Evolutionary conservation across 1,139 yeast species (phyloP), one percentile per base, ranked within the genome.

Genomic region (Debaryomycetaceae sp.): DNA sequence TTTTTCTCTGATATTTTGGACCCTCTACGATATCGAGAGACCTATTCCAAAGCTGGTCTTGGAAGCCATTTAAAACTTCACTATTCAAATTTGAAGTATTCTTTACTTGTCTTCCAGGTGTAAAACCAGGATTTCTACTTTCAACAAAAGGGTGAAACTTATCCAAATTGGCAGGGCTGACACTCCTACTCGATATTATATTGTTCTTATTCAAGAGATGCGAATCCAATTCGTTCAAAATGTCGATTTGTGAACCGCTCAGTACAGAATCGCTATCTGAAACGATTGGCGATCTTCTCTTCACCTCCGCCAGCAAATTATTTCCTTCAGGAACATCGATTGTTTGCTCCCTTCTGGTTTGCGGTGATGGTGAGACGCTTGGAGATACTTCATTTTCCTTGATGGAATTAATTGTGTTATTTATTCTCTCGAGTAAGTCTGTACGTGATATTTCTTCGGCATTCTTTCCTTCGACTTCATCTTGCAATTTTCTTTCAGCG

Each of bases 171-270:
- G 31, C 31, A 27, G 31, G 31, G 11, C 31, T 27, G 11, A 27
- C 31, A 27, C 31, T 27, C 4, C 31, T 27, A 27, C 31, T 27
- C 11, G 11, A 8, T 27, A 8, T 11, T 8, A 11, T 27, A 13
- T 27, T 37, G 17, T 34, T 31, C 22, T 40, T 40, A 23, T 34
- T 34, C 13, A 39, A 22, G 5, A 39, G 11, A 34, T 39, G 45
- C 1, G 63, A 54, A 40, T 60, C 62, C 27, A 62, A 47, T 42
- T 62, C 65, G 39, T 60, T 50, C 34, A 62, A 45, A 13, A 62
- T 52, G 34, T 57, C 59, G 9, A 45, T 57, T 24, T 58, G 58
- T 6, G 47, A 37, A 24, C 44, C 49, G 38, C 44, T 45, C 39
- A 46, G 46, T 2, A 45, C 37, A n/a, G 47, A 44, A 8, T 38